Evolutionary conservation across 306 rosid genomes (phyloP).

Genomic region (Ammopiptanthus mongolicus): DNA sequence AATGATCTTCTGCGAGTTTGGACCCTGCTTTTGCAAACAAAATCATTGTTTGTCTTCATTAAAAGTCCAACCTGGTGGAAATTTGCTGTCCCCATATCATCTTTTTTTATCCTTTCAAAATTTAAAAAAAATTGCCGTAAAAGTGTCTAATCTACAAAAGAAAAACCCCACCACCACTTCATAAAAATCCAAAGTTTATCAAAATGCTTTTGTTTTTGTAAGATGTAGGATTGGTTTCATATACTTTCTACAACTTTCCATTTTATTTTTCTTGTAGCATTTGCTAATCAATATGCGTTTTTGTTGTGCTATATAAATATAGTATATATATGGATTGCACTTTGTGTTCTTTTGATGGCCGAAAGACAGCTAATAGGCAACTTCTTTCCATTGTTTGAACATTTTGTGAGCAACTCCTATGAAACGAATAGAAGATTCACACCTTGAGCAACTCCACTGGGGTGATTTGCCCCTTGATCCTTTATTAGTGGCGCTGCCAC

Average conservation of each 20-base stretch:
- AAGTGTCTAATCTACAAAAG: constrained; percentile 40
- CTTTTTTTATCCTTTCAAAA: not conserved
- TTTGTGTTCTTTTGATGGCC: not conserved
- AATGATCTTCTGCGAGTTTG: constrained; percentile 32
- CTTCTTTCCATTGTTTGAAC: constrained; percentile 15
- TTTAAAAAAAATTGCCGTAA: constrained; percentile 15
- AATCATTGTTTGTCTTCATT: constrained; percentile 39
- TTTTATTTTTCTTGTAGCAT: constrained; percentile 19
- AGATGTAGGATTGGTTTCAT: constrained; percentile 20
- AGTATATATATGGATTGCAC: constrained; percentile 2
- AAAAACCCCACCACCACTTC: constrained; percentile 27
- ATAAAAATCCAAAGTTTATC: constrained; percentile 21
- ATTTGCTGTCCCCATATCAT: constrained; percentile 24
- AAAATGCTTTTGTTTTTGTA: constrained; percentile 37
- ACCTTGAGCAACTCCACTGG: constrained; percentile 15
- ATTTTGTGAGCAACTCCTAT: not conserved
- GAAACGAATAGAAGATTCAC: constrained; percentile 40
- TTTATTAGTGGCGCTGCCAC: constrained; percentile 6
- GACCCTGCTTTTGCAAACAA: constrained; percentile 45
- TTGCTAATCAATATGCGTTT: constrained; percentile 6
- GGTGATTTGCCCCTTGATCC: constrained; percentile 8
- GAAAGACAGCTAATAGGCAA: not conserved
- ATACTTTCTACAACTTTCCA: constrained; percentile 15
- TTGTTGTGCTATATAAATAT: not conserved
- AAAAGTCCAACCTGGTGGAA: constrained; percentile 47